phyloP scores from a whole-genome alignment of 2,329 filamentous ascomycete genomes.

The Pseudogymnoascus sp. region DNA sequence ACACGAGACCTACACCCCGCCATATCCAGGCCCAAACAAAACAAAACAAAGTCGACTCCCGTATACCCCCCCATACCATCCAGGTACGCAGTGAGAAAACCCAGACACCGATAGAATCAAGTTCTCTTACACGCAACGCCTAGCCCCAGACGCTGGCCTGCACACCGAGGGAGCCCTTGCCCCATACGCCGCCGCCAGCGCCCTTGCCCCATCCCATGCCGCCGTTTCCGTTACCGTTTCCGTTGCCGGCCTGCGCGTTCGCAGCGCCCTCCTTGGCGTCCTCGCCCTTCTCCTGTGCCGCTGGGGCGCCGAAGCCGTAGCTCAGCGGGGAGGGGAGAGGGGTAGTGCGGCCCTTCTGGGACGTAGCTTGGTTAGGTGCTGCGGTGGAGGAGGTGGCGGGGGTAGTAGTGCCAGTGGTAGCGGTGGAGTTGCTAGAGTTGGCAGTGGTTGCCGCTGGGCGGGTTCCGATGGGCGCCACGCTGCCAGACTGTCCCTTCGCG shows the following conservation, averaged over 20 bases:
- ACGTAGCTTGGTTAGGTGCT: slow-evolving; percentile 52
- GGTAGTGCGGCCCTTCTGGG: slow-evolving; percentile 56
- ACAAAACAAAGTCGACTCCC: neutral
- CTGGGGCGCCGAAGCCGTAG: slow-evolving; percentile 57
- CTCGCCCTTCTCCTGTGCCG: slow-evolving; percentile 42
- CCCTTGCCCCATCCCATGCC: slow-evolving; percentile 63
- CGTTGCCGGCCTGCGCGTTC: slow-evolving; percentile 45
- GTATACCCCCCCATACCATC: neutral
- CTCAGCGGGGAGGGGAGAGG: slow-evolving; percentile 84
- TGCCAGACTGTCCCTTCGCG: slow-evolving; percentile 48
- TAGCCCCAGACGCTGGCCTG: slow-evolving; percentile 95
- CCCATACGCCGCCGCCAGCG: slow-evolving; percentile 71
- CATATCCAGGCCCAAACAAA: neutral
- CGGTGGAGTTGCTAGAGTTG: slow-evolving; percentile 47
- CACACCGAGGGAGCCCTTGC: slow-evolving; percentile 73
- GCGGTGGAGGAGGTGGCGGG: slow-evolving; percentile 46
- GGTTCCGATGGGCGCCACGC: slow-evolving; percentile 89
- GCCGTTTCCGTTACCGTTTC: slow-evolving; percentile 47
- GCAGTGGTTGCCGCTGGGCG: slow-evolving; percentile 54
- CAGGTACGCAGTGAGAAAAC: neutral
- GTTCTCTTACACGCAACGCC: slow-evolving; percentile 10
- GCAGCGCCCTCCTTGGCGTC: slow-evolving; percentile 34
- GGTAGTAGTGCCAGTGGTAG: slow-evolving; percentile 51
- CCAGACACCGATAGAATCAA: neutral
- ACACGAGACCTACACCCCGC: neutral